Base-by-base conservation (phyloP, 306 rosid genomes). In the Trichosanthes cucumerina region DNA sequence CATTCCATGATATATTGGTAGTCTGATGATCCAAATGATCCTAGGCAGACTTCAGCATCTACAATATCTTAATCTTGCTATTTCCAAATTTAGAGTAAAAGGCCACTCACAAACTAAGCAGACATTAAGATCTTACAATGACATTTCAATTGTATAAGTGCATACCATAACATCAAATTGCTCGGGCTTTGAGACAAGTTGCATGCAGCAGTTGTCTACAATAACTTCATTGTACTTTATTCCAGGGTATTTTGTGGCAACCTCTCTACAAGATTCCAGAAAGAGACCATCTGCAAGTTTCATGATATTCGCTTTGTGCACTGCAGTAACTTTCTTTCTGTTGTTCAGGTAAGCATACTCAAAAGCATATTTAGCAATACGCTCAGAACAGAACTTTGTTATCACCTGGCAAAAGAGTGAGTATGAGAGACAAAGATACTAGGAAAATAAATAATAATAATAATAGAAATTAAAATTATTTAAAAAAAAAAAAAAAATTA, bases 291-390 rank as follows among this genome's bases (percentile, higher is more conserved):
- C 98, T 21, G 93, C 96, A 34, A 91, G 96, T 81, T 93, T 93
- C 98, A 93, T 93, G 81, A 93, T 93, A 86, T 93, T 93, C 78
- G 96, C 98, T 88, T 93, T 93, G 91, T 93, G 98, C 85, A 93
- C 98, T 31, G 98, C 98, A 36, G 98, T 93, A 84, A 93, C 98
- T 84, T 87, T 93, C 93, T 88, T 93, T 86, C 96, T 91, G 84
- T 91, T 91, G 83, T 93, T 93, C 10, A 93, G 86, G 87, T 93
- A 93, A 77, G 98, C 91, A 79, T 84, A 91, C 98, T 93, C 94
- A 52, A 93, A 93, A 12, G 98, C 98, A 81, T 93, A 93, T 77
- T 85, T 86, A 19, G 96, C 96, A 79, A 93, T 89, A 71, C 94
- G 88, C 87, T 91, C 94, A 1, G 96, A 93, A 83, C 98, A 91